Base-by-base conservation (phyloP, 306 rosid species). In the Comarum palustre region DNA sequence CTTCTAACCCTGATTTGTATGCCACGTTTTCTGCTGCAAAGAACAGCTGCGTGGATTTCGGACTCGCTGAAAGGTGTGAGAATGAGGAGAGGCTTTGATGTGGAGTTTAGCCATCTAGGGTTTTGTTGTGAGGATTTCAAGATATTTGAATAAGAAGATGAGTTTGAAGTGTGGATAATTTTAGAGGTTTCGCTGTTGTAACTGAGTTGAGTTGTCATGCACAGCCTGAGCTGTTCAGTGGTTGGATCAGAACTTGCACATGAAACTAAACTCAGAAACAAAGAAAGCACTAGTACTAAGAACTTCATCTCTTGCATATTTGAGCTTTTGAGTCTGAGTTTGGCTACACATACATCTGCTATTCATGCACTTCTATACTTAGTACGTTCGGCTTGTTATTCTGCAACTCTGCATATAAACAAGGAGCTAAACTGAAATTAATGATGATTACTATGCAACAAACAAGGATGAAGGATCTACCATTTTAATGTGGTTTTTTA, bases 1-100 rank as follows among this genome's bases (percentile, higher is more conserved):
- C 96, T 90, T 19, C 87, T 38, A 6, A 90, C 80, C 59, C 89
- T 80, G 31, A 86, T n/a, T 29, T 81, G 90, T 3, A 90, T 55
- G 5, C 78, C 76, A 34, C 65, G 83, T 25, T 69, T 78, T 66
- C 59, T 78, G 70, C 84, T 79, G 66, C 96, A 88, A 0, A 77
- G 59, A 2, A 88, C 57, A 0, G 93, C 86, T 43, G 87, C 82
- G 73, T 77, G 88, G 27, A 85, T 85, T 73, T 88, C 86, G 20
- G 90, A 78, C 47, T 83, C 87, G 32, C 78, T 84, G 69, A 62
- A 60, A 46, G 89, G 87, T 61, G 74, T 78, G 9, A 84, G 6
- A 31, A 88, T 80, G 60, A 78, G 27, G 10, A 80, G 80, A 46
- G 90, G 93, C 58, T 80, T 86, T n/a, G 14, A 31, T 24, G 88